A percentile compares a stretch with the other conserved stretches of the same genome.
phyloP scores from a whole-genome alignment of 2,329 filamentous ascomycete genomes.

The Aureobasidium sp. region DNA sequence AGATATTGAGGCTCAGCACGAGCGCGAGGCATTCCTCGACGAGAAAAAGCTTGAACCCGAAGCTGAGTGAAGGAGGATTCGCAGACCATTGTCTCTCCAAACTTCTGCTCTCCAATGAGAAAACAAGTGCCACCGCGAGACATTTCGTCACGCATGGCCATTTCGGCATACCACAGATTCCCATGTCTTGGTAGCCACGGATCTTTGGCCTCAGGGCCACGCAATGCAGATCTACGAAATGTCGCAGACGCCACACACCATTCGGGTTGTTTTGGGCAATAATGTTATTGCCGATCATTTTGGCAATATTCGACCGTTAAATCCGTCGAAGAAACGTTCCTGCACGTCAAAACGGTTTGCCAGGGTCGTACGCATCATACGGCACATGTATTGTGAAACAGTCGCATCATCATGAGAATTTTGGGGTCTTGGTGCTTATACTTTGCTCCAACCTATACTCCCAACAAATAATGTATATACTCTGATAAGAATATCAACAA shows the following conservation, averaged over 20 bases:
- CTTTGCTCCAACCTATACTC: background rate
- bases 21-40: background rate
- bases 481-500: too few relatives aligned
- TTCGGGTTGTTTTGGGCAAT: background rate
- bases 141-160: background rate
- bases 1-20: conserved; percentile 6
- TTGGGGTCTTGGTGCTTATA: background rate
- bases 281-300: background rate
- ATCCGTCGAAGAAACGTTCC: background rate
- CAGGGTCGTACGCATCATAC: background rate
- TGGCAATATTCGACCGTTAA: conserved; percentile 4
- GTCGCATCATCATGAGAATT: background rate
- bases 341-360: background rate
- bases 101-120: background rate
- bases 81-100: background rate
- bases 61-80: background rate
- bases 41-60: background rate
- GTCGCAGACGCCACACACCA: background rate
- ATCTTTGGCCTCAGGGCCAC: background rate
- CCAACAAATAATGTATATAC: background rate
- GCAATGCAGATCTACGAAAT: background rate
- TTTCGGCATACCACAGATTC: background rate
- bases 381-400: background rate
- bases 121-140: background rate
- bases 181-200: background rate